phyloP scores from a whole-genome alignment of 331 rosid species.

The Malus hybrid region DNA sequence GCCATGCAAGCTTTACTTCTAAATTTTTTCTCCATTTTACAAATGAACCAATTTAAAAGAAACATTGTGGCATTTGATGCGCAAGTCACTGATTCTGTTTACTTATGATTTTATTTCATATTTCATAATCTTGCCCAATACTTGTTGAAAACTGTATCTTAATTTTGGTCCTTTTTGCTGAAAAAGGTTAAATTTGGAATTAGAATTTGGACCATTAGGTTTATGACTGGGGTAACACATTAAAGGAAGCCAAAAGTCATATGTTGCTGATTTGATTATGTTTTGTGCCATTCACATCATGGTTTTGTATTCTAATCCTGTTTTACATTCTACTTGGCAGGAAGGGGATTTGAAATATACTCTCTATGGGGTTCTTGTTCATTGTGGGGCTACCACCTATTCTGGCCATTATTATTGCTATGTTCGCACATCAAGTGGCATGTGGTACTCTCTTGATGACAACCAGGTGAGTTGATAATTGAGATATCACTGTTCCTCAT shows the following conservation, averaged over 20 bases:
- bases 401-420: constrained; percentile 89
- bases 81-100: neutral
- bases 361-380: constrained; percentile 89
- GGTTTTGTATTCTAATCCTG: neutral
- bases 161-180: neutral
- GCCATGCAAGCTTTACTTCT: neutral
- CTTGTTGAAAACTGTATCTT: neutral
- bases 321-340: constrained; percentile 22
- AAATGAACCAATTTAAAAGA: neutral
- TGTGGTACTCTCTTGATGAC: constrained; percentile 96
- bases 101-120: neutral
- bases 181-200: neutral
- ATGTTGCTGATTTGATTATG: neutral
- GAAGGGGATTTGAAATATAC: constrained; percentile 82
- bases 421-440: constrained; percentile 85
- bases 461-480: constrained; percentile 51
- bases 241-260: neutral
- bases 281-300: neutral
- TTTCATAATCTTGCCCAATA: neutral
- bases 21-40: neutral
- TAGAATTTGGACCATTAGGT: neutral
- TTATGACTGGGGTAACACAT: neutral
- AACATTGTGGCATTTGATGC: neutral
- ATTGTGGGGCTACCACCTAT: constrained; percentile 77
- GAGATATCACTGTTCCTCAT: neutral